Conservation (phyloP, 1,284 basidiomycete species). For the Ceratobasidium sp. region DNA sequence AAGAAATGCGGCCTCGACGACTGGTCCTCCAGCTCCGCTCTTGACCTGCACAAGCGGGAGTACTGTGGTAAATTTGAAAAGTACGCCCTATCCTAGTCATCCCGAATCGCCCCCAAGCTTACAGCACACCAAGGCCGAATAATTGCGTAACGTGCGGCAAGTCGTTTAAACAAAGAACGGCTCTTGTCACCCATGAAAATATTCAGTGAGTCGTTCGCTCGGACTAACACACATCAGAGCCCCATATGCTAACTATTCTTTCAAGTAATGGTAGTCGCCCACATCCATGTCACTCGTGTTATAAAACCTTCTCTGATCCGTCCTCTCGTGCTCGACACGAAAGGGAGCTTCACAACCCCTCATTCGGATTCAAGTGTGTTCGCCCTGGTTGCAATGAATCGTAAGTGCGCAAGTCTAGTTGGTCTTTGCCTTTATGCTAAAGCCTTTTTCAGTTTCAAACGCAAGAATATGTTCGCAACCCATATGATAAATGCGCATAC, state of each 20-base stretch:
- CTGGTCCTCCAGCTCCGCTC: neutral
- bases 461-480: conserved; percentile 1
- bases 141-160: neutral
- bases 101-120: neutral
- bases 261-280: conserved; percentile 12
- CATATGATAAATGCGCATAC: neutral
- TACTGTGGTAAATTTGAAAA: neutral
- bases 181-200: conserved; percentile 16
- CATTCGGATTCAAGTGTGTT: conserved; percentile 13
- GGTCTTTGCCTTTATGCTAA: neutral
- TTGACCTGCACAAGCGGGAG: neutral
- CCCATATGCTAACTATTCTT: neutral
- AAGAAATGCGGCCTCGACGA: too few relatives aligned
- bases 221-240: neutral
- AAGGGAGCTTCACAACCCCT: conserved; percentile 26
- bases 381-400: neutral
- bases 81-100: neutral
- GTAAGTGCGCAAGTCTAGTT: conserved; percentile 4
- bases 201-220: conserved; percentile 6
- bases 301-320: conserved; percentile 6
- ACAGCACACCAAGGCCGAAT: neutral
- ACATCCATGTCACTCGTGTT: conserved; percentile 8
- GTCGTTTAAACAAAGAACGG: conserved; percentile 26
- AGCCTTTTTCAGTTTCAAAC: conserved; percentile 11
- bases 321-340: conserved; percentile 31